Percentiles rank a stretch among this genome's conserved stretches.
Conservation (phyloP, 441 rosid species). For the Populus hybrid region DNA sequence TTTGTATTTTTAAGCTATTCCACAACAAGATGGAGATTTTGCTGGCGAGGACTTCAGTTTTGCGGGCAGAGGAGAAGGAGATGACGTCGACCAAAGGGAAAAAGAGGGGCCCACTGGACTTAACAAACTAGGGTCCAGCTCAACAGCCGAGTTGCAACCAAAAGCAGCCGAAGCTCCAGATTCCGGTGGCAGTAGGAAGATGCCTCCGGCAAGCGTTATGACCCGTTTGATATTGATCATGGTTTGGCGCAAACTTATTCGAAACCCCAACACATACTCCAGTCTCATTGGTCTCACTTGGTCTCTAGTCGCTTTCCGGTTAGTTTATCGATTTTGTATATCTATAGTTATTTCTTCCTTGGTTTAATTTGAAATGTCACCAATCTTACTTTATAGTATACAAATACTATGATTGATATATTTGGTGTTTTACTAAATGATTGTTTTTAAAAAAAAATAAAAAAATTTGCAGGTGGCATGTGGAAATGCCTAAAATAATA, state of each 20-base stretch:
- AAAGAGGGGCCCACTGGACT: conserved; percentile 45
- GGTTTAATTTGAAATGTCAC: not conserved
- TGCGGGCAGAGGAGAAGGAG: conserved; percentile 36
- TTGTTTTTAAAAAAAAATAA: not conserved
- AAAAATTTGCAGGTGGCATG: conserved; percentile 62
- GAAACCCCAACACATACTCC: conserved; percentile 94
- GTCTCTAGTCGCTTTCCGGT: conserved; percentile 72
- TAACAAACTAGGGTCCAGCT: conserved; percentile 59
- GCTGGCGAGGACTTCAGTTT: conserved; percentile 49
- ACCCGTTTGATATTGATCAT: conserved; percentile 92
- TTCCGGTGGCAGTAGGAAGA: conserved; percentile 42
- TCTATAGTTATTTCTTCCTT: not conserved
- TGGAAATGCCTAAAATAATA: conserved; percentile 82
- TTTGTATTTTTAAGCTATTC: conserved; percentile 23
- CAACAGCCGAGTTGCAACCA: conserved; percentile 63
- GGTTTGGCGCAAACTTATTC: conserved; percentile 96
- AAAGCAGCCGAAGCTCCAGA: conserved; percentile 40
- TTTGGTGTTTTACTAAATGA: not conserved
- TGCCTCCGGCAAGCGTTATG: conserved; percentile 99
- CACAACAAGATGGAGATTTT: conserved; percentile 43
- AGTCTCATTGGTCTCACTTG: conserved; percentile 89
- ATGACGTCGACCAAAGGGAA: conserved; percentile 50
- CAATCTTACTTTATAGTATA: too few relatives aligned
- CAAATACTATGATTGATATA: not conserved
- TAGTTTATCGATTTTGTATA: conserved; percentile 1